Evolutionary conservation across 2,329 filamentous ascomycete genomes (phyloP).

Genomic region (Raffaelea arxii): DNA sequence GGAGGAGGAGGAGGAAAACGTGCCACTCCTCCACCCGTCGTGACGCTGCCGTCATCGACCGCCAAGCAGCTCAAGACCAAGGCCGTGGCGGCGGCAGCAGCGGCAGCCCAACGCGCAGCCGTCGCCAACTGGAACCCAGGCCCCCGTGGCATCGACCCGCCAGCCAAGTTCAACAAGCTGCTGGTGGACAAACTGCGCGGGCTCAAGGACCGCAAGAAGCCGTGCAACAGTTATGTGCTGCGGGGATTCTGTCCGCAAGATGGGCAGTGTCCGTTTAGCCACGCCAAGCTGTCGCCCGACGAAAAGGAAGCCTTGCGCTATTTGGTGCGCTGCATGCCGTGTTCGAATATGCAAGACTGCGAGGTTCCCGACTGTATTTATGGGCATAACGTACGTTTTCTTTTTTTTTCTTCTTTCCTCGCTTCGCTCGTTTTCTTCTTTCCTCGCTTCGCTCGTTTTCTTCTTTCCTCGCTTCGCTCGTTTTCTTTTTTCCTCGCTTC

Average conservation of each 20-base stretch:
- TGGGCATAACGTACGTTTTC: conserved; percentile 42
- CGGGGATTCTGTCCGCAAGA: conserved; percentile 46
- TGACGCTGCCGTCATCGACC: conserved; percentile 30
- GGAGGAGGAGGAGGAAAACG: conserved; percentile 13
- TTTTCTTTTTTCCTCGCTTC: not conserved
- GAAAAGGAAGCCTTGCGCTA: conserved; percentile 47
- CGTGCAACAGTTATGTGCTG: conserved; percentile 55
- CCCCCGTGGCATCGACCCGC: conserved; percentile 42
- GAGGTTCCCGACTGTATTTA: conserved; percentile 50
- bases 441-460: too few relatives aligned
- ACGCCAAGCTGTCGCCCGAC: conserved; percentile 41
- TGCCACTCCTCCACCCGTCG: conserved; percentile 11
- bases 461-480: too few relatives aligned
- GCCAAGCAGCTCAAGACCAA: conserved; percentile 13
- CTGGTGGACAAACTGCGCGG: conserved; percentile 47
- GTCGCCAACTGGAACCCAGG: conserved; percentile 38
- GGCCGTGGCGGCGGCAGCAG: conserved; percentile 14
- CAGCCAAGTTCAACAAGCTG: conserved; percentile 33
- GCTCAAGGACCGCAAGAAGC: conserved; percentile 42
- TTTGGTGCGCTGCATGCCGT: conserved; percentile 48
- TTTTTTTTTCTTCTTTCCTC: not conserved
- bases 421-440: too few relatives aligned
- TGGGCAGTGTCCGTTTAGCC: conserved; percentile 46
- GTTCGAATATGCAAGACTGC: conserved; percentile 47
- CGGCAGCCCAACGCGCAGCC: conserved; percentile 10